A percentile compares a stretch with the other conserved stretches of the same genome.
Evolutionary conservation across 179 eudicot species (phyloP).

Genomic region (Carnegiea gigantea): DNA sequence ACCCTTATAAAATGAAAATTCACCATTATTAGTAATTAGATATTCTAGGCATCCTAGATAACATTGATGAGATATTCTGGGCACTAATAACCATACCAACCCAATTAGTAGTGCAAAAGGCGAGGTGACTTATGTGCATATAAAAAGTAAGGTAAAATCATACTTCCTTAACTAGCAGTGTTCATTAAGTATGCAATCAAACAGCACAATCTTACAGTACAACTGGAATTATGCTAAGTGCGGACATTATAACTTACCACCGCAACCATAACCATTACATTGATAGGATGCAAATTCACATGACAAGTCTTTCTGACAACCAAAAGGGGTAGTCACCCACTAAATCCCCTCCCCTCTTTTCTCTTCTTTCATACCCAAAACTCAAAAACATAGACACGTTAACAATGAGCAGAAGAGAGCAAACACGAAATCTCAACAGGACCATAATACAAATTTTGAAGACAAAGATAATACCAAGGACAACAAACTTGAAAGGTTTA

Average conservation of each 20-base stretch:
- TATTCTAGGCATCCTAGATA: too few relatives aligned
- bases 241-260: background rate
- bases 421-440: background rate
- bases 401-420: background rate
- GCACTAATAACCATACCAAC: background rate
- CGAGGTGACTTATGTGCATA: background rate
- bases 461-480: too few relatives aligned
- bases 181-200: background rate
- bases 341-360: background rate
- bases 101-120: background rate
- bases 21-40: too few relatives aligned
- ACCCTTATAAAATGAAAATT: too few relatives aligned
- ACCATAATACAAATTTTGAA: too few relatives aligned
- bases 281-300: background rate
- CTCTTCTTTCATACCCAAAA: background rate
- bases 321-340: background rate
- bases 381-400: background rate
- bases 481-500: too few relatives aligned
- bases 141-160: background rate
- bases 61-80: too few relatives aligned
- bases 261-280: background rate
- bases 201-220: background rate
- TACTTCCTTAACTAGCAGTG: background rate
- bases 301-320: background rate
- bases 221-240: background rate